Base-by-base conservation (phyloP, 1,284 basidiomycete genomes). In the Tilletia caries region DNA sequence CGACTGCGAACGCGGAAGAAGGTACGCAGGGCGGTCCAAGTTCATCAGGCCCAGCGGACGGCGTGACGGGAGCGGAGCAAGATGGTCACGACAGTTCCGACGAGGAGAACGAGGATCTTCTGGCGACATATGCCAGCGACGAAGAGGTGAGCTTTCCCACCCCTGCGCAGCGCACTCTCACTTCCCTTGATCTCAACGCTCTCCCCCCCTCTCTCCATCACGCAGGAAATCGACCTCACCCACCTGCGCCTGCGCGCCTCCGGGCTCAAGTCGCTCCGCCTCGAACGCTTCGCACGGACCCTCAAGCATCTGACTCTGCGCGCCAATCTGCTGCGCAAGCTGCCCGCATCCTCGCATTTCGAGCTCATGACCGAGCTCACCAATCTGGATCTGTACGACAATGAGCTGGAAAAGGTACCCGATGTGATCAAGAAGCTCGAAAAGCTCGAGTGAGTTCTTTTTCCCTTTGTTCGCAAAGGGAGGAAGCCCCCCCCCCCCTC, bases 381-480 rank as follows among this genome's bases (percentile, higher is more conserved):
- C 76, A 95, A 98, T 72, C 84, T 98, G 66, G 95, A 98, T 84
- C 81, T 98, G 73, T 98, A 98, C 82, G 95, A 98, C 84, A 98
- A 98, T 85, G 90, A 91, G 79, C 84, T 98, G 73, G 79, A 82
- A 15, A 79, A 79, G 67, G 76, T 81, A 32, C 76, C 77, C 50
- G 84, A 88, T 71, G 91, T 88, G 15, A 79, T 96, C 60, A 85
- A 90, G 72, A 85, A 87, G 70, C 84, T 91, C 66, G 83, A 85
- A 13, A 87, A 88, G 48, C 84, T 97, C 54, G 87, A 85, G 93
- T 93, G 84, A 78, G 91, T 87, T 10, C 15, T 33, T n/a, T n/a
- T 23, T 18, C 33, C 41, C 44, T 52, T 54, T 37, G n/a, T 52
- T 25, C 33, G 37, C 15, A 15, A 15, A 6, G 37, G 10, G 29